These are phyloP conservation scores for Hansfordia pulvinata DNA, from an alignment of 2,329 filamentous ascomycete genomes.

Conservation along the genomic window DNA sequence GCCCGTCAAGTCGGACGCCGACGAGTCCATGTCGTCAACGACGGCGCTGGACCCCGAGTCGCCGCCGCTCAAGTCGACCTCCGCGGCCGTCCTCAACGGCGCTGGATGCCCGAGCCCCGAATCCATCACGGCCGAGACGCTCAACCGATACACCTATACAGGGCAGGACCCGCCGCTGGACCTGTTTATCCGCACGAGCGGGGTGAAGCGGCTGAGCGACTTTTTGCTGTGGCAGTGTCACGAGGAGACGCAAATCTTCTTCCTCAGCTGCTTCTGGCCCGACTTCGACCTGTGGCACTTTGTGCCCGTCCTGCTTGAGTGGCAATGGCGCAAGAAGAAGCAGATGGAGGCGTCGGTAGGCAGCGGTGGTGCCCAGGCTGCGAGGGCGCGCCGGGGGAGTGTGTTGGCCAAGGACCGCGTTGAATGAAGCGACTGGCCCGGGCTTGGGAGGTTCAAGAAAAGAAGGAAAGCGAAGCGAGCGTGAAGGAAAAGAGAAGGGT, in stretches of 20 bases:
- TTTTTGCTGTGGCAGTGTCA: slow-evolving; percentile 99
- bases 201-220: slow-evolving; percentile 83
- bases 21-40: slow-evolving; percentile 45
- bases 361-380: too few relatives aligned
- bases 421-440: too few relatives aligned
- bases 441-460: too few relatives aligned
- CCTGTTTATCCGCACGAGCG: slow-evolving; percentile 81
- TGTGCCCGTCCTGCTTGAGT: slow-evolving; percentile 82
- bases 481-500: too few relatives aligned
- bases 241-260: slow-evolving; percentile 82
- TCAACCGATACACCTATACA: slow-evolving; percentile 82
- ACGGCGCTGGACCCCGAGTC: slow-evolving; percentile 44
- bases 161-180: slow-evolving; percentile 76
- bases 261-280: slow-evolving; percentile 86
- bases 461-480: too few relatives aligned
- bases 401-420: too few relatives aligned
- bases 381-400: slow-evolving; percentile 19
- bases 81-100: slow-evolving; percentile 18
- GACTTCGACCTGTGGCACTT: slow-evolving; percentile 93
- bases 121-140: slow-evolving; percentile 68
- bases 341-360: slow-evolving; percentile 37
- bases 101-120: slow-evolving; percentile 57
- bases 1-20: slow-evolving; percentile 30
- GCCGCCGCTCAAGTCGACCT: slow-evolving; percentile 23
- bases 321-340: slow-evolving; percentile 59